These are phyloP conservation scores for Dryas octopetala DNA, from an alignment of 306 rosid species.

Conservation along the genomic window DNA sequence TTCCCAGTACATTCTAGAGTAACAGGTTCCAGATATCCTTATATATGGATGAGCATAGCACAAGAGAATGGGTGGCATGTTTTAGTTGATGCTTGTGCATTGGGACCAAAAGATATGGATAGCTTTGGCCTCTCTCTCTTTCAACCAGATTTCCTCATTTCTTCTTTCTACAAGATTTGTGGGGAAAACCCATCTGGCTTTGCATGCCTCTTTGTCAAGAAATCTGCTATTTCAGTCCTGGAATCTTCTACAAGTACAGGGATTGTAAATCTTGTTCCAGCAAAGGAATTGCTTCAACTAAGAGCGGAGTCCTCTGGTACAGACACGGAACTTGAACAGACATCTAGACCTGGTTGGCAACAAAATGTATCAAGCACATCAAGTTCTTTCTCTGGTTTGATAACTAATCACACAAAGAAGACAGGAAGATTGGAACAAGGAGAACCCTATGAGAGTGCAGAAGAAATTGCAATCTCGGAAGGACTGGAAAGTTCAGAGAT, in stretches of 20 bases:
- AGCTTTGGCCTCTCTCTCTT: slow-evolving; percentile 78
- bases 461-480: slow-evolving; percentile 23
- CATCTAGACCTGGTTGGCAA: slow-evolving; percentile 24
- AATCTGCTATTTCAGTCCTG: slow-evolving; percentile 53
- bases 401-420: slow-evolving; percentile 27
- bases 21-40: slow-evolving; percentile 89
- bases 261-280: slow-evolving; percentile 70
- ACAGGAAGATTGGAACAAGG: slow-evolving; percentile 32
- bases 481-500: slow-evolving; percentile 29
- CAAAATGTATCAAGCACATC: slow-evolving; percentile 44
- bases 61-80: slow-evolving; percentile 92
- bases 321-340: slow-evolving; percentile 45
- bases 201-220: slow-evolving; percentile 86
- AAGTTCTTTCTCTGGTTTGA: slow-evolving; percentile 68
- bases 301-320: slow-evolving; percentile 55
- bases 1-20: slow-evolving; percentile 83
- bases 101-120: slow-evolving; percentile 92
- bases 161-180: slow-evolving; percentile 81
- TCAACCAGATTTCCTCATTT: slow-evolving; percentile 77
- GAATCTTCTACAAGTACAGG: slow-evolving; percentile 59
- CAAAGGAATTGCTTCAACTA: slow-evolving; percentile 33
- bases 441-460: slow-evolving; percentile 35
- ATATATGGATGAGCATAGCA: slow-evolving; percentile 81
- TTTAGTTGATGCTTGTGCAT: slow-evolving; percentile 81
- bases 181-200: slow-evolving; percentile 96